Base-by-base conservation (phyloP, 768 basidiomycete species). In the Rhodotorula paludigena region DNA sequence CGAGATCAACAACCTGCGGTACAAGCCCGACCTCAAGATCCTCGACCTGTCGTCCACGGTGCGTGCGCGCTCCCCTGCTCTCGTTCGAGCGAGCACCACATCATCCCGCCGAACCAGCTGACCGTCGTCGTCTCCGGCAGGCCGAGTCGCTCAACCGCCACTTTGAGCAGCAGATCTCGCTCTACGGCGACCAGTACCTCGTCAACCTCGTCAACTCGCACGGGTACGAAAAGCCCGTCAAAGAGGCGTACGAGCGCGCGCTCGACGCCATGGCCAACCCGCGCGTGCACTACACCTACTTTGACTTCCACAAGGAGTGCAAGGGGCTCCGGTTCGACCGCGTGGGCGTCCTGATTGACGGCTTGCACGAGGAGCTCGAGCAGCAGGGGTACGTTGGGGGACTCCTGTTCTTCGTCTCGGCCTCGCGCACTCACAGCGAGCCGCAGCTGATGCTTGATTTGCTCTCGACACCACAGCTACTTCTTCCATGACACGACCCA, bases 251-350 rank as follows among this genome's bases (percentile, higher is more conserved):
- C 76, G 96, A 99, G 77, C 84, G 85, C 38, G 83, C 86, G 65
- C 77, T 96, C 45, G 79, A 82, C 14, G 82, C 88, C 79, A 87
- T 87, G 55, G 64, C 80, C 73, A 74, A 88, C 41, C 82, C 86
- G 8, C 82, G 85, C 39, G 86, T 89, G 47, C 86, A 85, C 74
- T 99, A 99, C 76, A 82, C 89, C 71, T 96, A 97, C 80, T 99
- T 97, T 74, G 96, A 99, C 76, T 99, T 99, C 81, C 94, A 97
- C 77, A 86, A 84, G 67, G 92, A 98, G 78, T 97, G 93, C 82
- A 89, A 85, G 76, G 83, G 89, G 56, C 90, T 98, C 88, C 87
- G 90, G 48, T 99, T 91, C 86, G 91, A 99, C 77, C 85, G 92
- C 53, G 90, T 99, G 70, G 85, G 85, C 60, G 77, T 91, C 23